Conservation (phyloP, 179 eudicot species). For the Dionaea muscipula region DNA sequence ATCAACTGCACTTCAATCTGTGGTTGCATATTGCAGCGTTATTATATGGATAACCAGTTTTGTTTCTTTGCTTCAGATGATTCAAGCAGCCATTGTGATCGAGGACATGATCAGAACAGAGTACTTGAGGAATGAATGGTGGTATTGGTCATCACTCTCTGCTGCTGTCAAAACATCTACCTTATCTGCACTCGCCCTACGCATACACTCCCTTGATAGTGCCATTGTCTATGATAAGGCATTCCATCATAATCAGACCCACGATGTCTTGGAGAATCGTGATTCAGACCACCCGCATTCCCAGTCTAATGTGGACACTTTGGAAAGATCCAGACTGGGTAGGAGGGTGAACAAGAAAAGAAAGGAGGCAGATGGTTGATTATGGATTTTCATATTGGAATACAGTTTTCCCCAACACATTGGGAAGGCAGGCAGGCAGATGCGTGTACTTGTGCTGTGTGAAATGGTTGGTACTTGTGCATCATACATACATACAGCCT, state of each 20-base stretch:
- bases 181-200: constrained; percentile 70
- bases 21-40: too few relatives aligned
- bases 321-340: constrained; percentile 23
- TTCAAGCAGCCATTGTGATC: constrained; percentile 52
- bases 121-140: constrained; percentile 68
- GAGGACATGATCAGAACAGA: constrained; percentile 80
- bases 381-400: not conserved
- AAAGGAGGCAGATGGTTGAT: constrained; percentile 35
- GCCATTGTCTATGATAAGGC: constrained; percentile 52
- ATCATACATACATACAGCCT: too few relatives aligned
- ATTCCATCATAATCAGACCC: constrained; percentile 15
- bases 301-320: constrained; percentile 18
- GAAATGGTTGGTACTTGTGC: too few relatives aligned
- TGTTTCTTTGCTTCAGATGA: constrained; percentile 37
- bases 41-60: too few relatives aligned
- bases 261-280: constrained; percentile 17
- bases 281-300: constrained; percentile 28
- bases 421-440: not conserved
- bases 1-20: too few relatives aligned
- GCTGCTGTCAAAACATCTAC: constrained; percentile 70
- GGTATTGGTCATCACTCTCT: constrained; percentile 95
- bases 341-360: constrained; percentile 29
- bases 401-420: not conserved
- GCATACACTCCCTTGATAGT: constrained; percentile 60
- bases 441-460: not conserved